Evolutionary conservation across 2,329 filamentous ascomycete genomes (phyloP).

Genomic region (Phoma sp.): DNA sequence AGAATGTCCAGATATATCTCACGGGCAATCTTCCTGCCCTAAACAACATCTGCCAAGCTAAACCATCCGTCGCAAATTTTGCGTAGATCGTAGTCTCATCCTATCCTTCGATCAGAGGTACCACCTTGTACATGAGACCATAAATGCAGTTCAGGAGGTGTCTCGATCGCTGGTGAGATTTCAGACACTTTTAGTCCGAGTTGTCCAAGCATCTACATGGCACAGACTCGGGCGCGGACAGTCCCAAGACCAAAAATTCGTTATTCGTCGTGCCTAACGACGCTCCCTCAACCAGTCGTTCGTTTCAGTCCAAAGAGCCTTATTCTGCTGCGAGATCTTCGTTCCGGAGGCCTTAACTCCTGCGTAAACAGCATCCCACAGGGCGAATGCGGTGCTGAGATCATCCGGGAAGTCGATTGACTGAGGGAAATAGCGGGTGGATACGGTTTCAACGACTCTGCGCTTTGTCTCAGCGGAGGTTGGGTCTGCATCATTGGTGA

Average conservation of each 20-base stretch:
- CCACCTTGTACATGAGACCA: too few species aligned
- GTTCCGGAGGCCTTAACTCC: slow-evolving; percentile 62
- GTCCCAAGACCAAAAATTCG: background rate
- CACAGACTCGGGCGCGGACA: background rate
- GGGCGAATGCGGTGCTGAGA: slow-evolving; percentile 63
- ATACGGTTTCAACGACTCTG: slow-evolving; percentile 58
- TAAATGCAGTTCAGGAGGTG: background rate
- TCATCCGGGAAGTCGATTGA: slow-evolving; percentile 64
- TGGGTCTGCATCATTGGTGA: slow-evolving; percentile 60
- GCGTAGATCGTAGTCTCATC: too few species aligned
- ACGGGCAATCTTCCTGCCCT: background rate
- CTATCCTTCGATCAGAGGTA: too few species aligned
- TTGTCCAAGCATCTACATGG: background rate
- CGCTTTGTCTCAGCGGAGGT: slow-evolving; percentile 57
- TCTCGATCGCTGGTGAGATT: slow-evolving; percentile 1
- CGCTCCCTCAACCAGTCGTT: slow-evolving; percentile 61
- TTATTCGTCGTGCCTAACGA: slow-evolving; percentile 26
- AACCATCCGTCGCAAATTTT: too few species aligned
- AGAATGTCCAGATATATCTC: background rate
- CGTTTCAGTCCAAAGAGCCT: slow-evolving; percentile 63
- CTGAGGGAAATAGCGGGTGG: slow-evolving; percentile 66
- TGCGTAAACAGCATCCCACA: slow-evolving; percentile 70
- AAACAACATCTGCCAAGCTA: background rate
- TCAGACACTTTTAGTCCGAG: background rate
- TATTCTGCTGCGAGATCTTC: slow-evolving; percentile 50